These are phyloP conservation scores for Mucor sp. DNA, from an alignment of 371 early-diverging fungal species.

Conservation along the genomic window DNA sequence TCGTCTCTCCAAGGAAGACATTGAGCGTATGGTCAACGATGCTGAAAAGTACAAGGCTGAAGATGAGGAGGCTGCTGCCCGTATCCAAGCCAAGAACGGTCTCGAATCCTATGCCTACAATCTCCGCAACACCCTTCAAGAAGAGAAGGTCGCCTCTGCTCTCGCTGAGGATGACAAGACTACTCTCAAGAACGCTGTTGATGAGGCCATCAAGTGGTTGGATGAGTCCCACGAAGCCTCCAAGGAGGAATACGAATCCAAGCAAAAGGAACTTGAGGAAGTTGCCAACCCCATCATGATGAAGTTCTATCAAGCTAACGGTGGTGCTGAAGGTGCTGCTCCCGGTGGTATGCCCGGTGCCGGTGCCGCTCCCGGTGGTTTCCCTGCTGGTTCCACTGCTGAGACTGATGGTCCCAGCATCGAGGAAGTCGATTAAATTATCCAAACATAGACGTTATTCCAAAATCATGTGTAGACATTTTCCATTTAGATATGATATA, in stretches of 20 bases:
- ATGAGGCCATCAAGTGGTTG: conserved; percentile 86
- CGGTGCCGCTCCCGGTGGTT: conserved; percentile 64
- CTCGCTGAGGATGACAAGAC: conserved; percentile 70
- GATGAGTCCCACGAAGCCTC: conserved; percentile 84
- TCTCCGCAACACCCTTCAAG: conserved; percentile 80
- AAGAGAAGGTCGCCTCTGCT: conserved; percentile 77
- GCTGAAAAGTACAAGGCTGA: conserved; percentile 89
- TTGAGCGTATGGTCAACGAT: conserved; percentile 88
- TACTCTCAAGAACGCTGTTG: conserved; percentile 79
- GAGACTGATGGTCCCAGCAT: conserved; percentile 59
- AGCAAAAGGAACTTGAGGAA: conserved; percentile 87
- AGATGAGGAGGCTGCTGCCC: conserved; percentile 82
- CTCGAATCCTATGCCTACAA: conserved; percentile 89
- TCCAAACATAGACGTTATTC: conserved; percentile 4
- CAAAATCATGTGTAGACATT: background rate
- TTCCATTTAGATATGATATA: background rate
- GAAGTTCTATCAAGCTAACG: conserved; percentile 72
- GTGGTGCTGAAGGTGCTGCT: conserved; percentile 77
- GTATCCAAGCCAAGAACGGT: conserved; percentile 83
- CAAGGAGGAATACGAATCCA: conserved; percentile 89
- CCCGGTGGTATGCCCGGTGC: conserved; percentile 25
- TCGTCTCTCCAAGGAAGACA: conserved; percentile 88
- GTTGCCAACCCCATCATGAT: conserved; percentile 90
- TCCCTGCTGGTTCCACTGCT: conserved; percentile 63
- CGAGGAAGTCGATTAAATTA: conserved; percentile 53